Evolutionary conservation across 495 filamentous ascomycete genomes (phyloP).

Genomic region (Penicillium subrubescens): DNA sequence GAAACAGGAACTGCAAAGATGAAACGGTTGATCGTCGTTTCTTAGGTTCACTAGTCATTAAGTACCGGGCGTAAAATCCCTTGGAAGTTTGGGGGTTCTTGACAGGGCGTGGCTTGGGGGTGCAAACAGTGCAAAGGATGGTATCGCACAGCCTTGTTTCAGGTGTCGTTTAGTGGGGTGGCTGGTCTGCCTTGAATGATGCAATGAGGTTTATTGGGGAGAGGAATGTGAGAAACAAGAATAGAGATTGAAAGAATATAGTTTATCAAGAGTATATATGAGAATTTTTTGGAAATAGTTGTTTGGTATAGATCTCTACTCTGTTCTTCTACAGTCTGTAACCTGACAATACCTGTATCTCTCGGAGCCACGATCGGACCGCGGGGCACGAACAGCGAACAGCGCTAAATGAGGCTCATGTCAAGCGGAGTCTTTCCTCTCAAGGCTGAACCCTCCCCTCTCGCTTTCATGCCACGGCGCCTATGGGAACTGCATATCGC

Average conservation of each 20-base stretch:
- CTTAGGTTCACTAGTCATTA: neutral
- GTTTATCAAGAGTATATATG: neutral
- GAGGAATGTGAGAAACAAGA: neutral
- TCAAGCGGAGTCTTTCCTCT: slow-evolving; percentile 2
- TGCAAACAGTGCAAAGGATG: neutral
- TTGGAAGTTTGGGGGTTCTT: neutral
- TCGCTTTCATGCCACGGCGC: slow-evolving; percentile 1
- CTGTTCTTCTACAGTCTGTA: no score
- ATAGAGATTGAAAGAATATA: neutral
- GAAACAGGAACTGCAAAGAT: neutral
- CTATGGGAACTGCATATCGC: neutral
- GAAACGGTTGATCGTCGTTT: neutral
- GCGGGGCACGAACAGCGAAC: neutral
- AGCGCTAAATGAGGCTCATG: slow-evolving; percentile 21
- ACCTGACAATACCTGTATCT: neutral
- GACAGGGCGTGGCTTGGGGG: neutral
- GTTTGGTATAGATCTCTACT: neutral
- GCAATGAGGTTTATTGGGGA: neutral
- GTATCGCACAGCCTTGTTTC: slow-evolving; percentile 4
- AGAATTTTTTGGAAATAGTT: neutral
- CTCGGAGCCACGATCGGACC: slow-evolving; percentile 1
- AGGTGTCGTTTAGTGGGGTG: neutral
- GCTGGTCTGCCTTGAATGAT: slow-evolving; percentile 1
- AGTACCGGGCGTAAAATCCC: neutral
- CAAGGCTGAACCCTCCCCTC: slow-evolving; percentile 1